Evolutionary conservation across 2,329 filamentous ascomycete genomes (phyloP), one percentile per base, ranked within the genome.

Genomic region (Fusarium sacchari): DNA sequence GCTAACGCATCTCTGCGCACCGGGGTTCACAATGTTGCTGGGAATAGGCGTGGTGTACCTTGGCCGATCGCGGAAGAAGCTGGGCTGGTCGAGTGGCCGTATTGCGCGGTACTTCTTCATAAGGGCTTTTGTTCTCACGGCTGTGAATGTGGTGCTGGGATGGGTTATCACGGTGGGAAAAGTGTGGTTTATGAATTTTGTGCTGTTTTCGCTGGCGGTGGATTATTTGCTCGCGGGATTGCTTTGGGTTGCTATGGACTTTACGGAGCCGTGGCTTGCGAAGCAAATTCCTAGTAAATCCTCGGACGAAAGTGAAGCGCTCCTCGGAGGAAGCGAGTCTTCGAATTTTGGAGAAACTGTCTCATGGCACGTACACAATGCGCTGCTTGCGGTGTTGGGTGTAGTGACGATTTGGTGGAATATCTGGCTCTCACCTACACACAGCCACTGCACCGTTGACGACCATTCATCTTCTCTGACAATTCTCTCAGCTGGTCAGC

Each of bases 11-110:
- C 80, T 86, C 12, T 86, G 85, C 76, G 85, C 82, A 4, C 79
- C 85, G 0, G 85, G 85, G 13, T 86, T 86, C 68, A 83, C 82
- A 0, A 83, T 86, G 42, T 76, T 86, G n/a, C 78, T 86, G 8
- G 85, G 85, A 30, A 81, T 85, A 73, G 85, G 85, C 13, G 78
- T 85, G 15, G 84, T 83, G 1, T 86, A 85, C 67, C 83, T 86
- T 18, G 81, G 83, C 8, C 78, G 80, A n/a, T 85, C 85, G 32
- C 81, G 85, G 9, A 75, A 78, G 20, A 77, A 74, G 20, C 77
- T 85, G 5, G 83, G 83, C 1, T 86, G 85, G 85, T 76, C 80
- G 10, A 50, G 78, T 2, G 32, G 55, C 11, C 75, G 77, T 18
- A 81, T 86, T 69, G 75, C 76, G 2, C 71, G 78, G 30, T 85